Base-by-base conservation (phyloP, 176 grass and related monocot genomes). In the Avena insularis region DNA sequence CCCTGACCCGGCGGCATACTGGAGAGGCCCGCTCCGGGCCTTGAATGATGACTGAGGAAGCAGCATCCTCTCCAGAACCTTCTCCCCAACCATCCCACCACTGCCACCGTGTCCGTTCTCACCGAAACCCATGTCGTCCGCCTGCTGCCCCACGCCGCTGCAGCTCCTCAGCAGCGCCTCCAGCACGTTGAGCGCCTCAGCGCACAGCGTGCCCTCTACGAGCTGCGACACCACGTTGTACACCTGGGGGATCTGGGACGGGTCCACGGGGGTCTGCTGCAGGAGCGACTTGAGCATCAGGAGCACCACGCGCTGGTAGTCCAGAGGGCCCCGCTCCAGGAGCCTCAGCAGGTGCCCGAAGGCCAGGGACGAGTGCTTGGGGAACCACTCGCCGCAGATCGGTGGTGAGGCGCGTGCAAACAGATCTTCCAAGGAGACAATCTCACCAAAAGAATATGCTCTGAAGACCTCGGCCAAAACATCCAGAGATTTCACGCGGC, bases 261-360 rank as follows among this genome's bases (percentile, higher is more conserved):
- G 94, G 84, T 98, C 97, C 63, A 96, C 94, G 2, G 90, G 92
- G 74, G 97, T 87, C 74, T 98, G 93, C 78, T 98, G 93, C 63
- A 98, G 79, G 9, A 98, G 73, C 17, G 93, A 93, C 84, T 98
- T 98, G 35, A 98, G 97, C 90, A 96, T 92, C 79, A 93, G 83
- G 36, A 98, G 94, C 74, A 98, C 82, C 77, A 96, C 94, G 63
- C 88, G 83, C 90, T 96, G 94, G 58, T 98, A 98, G 89, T 89
- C 97, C 68, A 96, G 58, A 13, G 97, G 97, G 40, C 92, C 97
- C 80, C 94, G 83, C 92, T 98, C 97, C 49, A 98, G 92, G 72
- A 98, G 83, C 88, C 97, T 92, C n/a, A 98, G 85, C 51, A 98
- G 86, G 82, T 98, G 97, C 27, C 97, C 97, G 50, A 98, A 98